A percentile compares a stretch with the other conserved stretches of the same genome.
Evolutionary conservation across 1,139 yeast species (phyloP).

Genomic region (Candida mesenterica): DNA sequence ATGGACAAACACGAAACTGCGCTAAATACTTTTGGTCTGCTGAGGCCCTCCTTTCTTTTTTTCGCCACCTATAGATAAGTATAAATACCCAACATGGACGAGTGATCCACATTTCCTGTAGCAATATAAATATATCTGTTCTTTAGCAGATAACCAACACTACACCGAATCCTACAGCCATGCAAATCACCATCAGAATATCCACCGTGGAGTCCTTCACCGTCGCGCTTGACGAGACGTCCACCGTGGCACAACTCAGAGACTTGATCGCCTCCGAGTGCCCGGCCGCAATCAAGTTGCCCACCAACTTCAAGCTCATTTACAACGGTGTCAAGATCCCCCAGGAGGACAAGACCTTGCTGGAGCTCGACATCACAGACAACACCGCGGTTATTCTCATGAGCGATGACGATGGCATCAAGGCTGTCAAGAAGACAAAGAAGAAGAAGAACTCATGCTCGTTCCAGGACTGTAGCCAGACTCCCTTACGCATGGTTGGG

Average conservation of each 20-base stretch:
- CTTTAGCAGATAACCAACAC: background rate
- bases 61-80: conserved; percentile 6
- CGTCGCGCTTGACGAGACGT: conserved; percentile 48
- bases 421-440: conserved; percentile 31
- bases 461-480: conserved; percentile 57
- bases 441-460: conserved; percentile 64
- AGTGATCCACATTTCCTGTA: background rate
- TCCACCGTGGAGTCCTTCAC: conserved; percentile 41
- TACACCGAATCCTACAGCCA: conserved; percentile 10
- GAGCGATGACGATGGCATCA: conserved; percentile 28
- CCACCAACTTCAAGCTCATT: conserved; percentile 48
- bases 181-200: conserved; percentile 44
- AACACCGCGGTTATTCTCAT: conserved; percentile 44
- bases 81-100: background rate
- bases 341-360: conserved; percentile 23
- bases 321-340: conserved; percentile 51
- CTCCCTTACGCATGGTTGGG: conserved; percentile 82
- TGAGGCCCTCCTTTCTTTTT: too few species aligned
- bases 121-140: too few species aligned
- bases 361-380: conserved; percentile 22
- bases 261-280: conserved; percentile 43
- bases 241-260: conserved; percentile 50
- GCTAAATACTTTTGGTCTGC: too few species aligned
- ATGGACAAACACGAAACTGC: too few species aligned
- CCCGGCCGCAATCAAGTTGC: conserved; percentile 33